Conservation (phyloP, 164 flowering plant species). For the Liquidambar formosana region DNA sequence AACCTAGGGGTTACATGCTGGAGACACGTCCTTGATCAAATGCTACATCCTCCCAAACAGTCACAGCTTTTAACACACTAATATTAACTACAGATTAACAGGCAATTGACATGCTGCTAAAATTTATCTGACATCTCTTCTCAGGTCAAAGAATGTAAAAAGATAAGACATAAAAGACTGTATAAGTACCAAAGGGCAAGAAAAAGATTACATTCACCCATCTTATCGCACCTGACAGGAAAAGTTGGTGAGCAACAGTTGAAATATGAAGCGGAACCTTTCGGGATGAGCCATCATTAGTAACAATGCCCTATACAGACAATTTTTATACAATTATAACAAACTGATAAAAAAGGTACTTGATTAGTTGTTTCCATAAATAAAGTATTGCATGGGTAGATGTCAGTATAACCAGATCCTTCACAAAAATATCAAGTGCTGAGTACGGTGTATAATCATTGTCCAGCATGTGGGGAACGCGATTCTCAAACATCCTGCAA, state of each 20-base stretch:
- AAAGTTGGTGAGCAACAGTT: constrained; percentile 80
- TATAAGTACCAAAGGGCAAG: neutral
- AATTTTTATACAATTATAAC: neutral
- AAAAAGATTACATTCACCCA: neutral
- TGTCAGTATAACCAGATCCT: constrained; percentile 77
- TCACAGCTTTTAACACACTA: too few species aligned
- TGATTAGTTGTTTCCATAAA: neutral
- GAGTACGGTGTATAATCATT: constrained; percentile 94
- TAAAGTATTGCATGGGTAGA: neutral
- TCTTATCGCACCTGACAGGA: constrained; percentile 62
- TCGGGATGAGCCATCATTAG: constrained; percentile 63
- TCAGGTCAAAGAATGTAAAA: neutral
- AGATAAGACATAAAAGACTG: neutral
- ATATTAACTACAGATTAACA: neutral
- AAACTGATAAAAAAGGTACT: neutral
- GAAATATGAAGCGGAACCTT: constrained; percentile 86
- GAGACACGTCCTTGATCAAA: too few species aligned
- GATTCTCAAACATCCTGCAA: constrained; percentile 98
- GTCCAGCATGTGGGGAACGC: constrained; percentile 95
- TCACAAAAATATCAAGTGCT: constrained; percentile 96
- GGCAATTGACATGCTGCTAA: neutral
- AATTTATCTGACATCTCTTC: neutral
- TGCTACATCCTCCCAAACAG: too few species aligned
- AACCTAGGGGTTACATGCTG: too few species aligned
- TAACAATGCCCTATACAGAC: constrained; percentile 85